Evolutionary conservation across 176 grass and related monocot species (phyloP).

Genomic region (Lolium perenne): DNA sequence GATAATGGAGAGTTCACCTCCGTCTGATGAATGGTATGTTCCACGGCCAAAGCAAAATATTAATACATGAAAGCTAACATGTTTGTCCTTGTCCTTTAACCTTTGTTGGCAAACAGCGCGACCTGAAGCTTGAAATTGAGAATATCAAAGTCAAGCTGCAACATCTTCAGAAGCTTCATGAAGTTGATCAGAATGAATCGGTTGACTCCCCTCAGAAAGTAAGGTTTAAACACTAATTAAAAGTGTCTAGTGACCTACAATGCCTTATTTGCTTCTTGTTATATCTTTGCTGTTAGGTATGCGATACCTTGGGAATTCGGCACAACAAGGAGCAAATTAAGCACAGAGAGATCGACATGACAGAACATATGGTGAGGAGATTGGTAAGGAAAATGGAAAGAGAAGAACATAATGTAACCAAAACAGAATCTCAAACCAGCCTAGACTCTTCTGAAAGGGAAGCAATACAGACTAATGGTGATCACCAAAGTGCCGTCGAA

Average conservation of each 20-base stretch:
- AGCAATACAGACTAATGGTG: neutral
- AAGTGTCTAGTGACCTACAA: slow-evolving; percentile 12
- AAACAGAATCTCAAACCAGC: slow-evolving; percentile 35
- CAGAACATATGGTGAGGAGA: slow-evolving; percentile 43
- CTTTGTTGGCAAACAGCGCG: slow-evolving; percentile 45
- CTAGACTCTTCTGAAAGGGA: slow-evolving; percentile 23
- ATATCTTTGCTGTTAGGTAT: slow-evolving; percentile 37
- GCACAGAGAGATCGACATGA: slow-evolving; percentile 51
- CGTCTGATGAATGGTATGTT: neutral
- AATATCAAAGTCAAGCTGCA: slow-evolving; percentile 53
- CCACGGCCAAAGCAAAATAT: neutral
- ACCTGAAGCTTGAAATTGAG: slow-evolving; percentile 66
- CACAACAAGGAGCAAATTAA: slow-evolving; percentile 52
- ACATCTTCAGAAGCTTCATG: slow-evolving; percentile 51
- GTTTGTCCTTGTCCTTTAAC: neutral
- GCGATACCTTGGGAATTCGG: slow-evolving; percentile 26
- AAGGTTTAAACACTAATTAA: slow-evolving; percentile 7
- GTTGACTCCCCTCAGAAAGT: slow-evolving; percentile 50
- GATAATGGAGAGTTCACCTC: neutral
- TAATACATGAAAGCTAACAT: slow-evolving; percentile 5
- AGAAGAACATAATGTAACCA: slow-evolving; percentile 41
- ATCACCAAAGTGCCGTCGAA: slow-evolving; percentile 35
- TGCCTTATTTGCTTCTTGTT: slow-evolving; percentile 21
- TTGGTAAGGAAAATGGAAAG: slow-evolving; percentile 38
- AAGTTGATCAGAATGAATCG: slow-evolving; percentile 49